Conservation (phyloP, 2,329 filamentous ascomycete species). For the Cladophialophora psammophila region DNA sequence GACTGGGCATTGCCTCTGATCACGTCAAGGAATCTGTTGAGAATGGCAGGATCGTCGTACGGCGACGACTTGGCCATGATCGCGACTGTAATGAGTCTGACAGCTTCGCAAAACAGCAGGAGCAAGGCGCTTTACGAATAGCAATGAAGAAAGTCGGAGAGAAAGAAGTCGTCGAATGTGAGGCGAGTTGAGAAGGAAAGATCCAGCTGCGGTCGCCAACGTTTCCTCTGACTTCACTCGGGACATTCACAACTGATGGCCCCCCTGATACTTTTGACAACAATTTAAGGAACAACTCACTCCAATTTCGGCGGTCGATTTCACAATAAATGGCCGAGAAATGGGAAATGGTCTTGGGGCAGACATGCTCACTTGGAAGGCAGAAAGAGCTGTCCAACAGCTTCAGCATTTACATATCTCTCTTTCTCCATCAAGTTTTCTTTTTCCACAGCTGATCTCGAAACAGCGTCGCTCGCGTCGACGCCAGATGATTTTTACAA, state of each 20-base stretch:
- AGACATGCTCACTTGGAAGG: not conserved
- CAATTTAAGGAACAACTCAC: not conserved
- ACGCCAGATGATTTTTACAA: not conserved
- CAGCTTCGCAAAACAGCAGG: not conserved
- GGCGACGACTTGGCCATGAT: not conserved
- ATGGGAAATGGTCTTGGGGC: not conserved
- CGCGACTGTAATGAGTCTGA: too few species aligned
- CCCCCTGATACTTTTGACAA: not conserved
- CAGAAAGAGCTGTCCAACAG: not conserved
- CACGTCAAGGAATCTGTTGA: slow-evolving; percentile 11
- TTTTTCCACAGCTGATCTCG: not conserved
- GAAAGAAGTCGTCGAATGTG: not conserved
- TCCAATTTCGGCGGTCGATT: not conserved
- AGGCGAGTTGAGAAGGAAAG: not conserved
- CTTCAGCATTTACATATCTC: not conserved
- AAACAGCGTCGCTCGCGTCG: not conserved
- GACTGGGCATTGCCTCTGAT: not conserved
- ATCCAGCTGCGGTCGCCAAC: not conserved
- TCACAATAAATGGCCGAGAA: not conserved
- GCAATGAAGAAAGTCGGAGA: not conserved
- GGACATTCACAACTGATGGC: not conserved
- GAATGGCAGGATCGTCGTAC: not conserved
- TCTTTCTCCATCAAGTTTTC: not conserved
- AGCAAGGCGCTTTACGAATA: not conserved
- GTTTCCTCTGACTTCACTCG: not conserved